phyloP scores from a whole-genome alignment of 768 basidiomycete genomes.

The Tephrocybe rancida region DNA sequence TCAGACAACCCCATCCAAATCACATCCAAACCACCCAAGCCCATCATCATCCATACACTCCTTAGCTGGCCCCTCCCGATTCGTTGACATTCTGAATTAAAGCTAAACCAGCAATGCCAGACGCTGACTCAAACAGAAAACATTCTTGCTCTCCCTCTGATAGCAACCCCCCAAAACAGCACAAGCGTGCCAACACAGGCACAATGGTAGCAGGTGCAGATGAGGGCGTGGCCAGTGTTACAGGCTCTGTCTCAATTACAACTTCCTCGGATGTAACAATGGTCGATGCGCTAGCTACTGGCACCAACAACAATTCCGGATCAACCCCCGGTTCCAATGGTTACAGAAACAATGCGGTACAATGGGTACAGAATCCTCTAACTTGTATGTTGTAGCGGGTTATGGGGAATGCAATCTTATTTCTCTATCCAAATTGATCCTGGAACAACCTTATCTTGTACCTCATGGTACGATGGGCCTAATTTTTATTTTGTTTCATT shows the following conservation, averaged over 20 bases:
- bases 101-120: slow-evolving; percentile 80
- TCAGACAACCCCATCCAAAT: slow-evolving; percentile 44
- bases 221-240: slow-evolving; percentile 56
- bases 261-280: slow-evolving; percentile 65
- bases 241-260: slow-evolving; percentile 45
- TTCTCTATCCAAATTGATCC: too few relatives aligned
- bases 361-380: too few relatives aligned
- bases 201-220: slow-evolving; percentile 59
- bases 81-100: slow-evolving; percentile 34
- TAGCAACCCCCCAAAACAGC: slow-evolving; percentile 74
- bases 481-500: too few relatives aligned
- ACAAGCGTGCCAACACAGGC: slow-evolving; percentile 87
- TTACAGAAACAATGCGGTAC: too few relatives aligned
- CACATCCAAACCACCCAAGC: slow-evolving; percentile 46
- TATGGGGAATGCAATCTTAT: too few relatives aligned
- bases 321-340: slow-evolving; percentile 54
- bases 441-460: too few relatives aligned
- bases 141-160: slow-evolving; percentile 87
- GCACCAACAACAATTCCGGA: slow-evolving; percentile 58
- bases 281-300: slow-evolving; percentile 56
- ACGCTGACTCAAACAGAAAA: slow-evolving; percentile 83
- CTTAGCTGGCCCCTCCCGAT: slow-evolving; percentile 41
- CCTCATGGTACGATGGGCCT: too few relatives aligned
- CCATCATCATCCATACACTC: slow-evolving; percentile 36
- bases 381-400: too few relatives aligned